Base-by-base conservation (phyloP, 805 yeast species). In the Metschnikowia gelsemii region DNA sequence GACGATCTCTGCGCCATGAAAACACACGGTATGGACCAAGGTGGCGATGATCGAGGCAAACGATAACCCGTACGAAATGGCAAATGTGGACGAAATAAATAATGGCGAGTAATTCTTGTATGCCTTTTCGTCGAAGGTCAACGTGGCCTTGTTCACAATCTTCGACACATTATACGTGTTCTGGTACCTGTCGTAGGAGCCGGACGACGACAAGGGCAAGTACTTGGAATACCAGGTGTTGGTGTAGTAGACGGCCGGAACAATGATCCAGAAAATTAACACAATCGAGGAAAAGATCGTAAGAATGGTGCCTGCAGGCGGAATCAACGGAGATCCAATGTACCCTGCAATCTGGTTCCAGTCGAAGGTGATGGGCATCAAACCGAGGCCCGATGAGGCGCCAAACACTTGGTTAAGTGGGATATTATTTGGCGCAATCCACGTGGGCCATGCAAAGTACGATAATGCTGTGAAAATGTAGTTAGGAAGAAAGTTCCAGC, bases 381-480 rank as follows among this genome's bases (percentile, higher is more conserved):
- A 55, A 16, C 87, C 88, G 45, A 82, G 62, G 11, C 90, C 90
- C 12, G 77, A 62, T 8, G 63, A 47, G 5, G 76, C 67, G 35
- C 91, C 91, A 50, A 83, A 82, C 13, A 84, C 64, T 54, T 79
- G 84, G 51, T 79, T 81, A 16, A 82, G 72, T n/a, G 72, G 70
- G 38, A 75, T 75, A 55, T 79, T 79, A 31, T 78, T 60, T n/a
- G 78, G 78, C n/a, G 57, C 70, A 34, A 80, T 79, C 88, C 89
- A 83, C 16, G 82, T 70, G 30, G 80, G 75, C 71, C 82, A 80
- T 4, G 81, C 75, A 54, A 84, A 80, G 49, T 70, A 66, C 2
- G 84, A 74, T 45, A 84, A 62, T 12, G 78, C 84, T 22, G 71
- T 71, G 61, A 79, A 77, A 29, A 83, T 62, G 56, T 66, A 80